phyloP scores from a whole-genome alignment of 495 filamentous ascomycete species.

The Neurospora pannonica region DNA sequence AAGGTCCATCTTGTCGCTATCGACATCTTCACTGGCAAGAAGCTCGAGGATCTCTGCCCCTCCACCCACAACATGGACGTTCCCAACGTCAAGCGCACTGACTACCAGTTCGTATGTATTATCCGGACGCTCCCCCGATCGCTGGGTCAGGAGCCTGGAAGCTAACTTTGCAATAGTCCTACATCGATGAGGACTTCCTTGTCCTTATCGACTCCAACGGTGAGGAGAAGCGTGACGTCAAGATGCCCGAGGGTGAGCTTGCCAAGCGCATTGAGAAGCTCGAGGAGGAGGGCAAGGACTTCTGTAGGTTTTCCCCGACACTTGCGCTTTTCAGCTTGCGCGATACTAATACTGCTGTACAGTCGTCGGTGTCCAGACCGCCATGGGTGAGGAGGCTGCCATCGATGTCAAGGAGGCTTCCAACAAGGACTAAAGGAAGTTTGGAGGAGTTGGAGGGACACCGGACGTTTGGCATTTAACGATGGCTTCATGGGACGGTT shows the following conservation, averaged over 20 bases:
- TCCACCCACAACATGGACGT: slow-evolving; percentile 99
- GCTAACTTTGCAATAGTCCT: slow-evolving; percentile 2
- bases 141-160: neutral
- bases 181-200: slow-evolving; percentile 89
- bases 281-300: slow-evolving; percentile 53
- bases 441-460: slow-evolving; percentile 7
- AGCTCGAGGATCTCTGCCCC: slow-evolving; percentile 96
- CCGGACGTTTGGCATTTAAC: slow-evolving; percentile 5
- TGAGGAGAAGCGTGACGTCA: slow-evolving; percentile 86
- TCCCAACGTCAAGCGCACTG: slow-evolving; percentile 76
- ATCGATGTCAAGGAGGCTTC: slow-evolving; percentile 92
- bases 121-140: neutral
- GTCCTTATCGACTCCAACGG: slow-evolving; percentile 77
- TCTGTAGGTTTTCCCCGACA: slow-evolving; percentile 64
- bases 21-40: slow-evolving; percentile 99
- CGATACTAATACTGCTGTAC: slow-evolving; percentile 14
- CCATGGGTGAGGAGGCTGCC: slow-evolving; percentile 91
- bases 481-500: slow-evolving; percentile 6
- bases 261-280: slow-evolving; percentile 72
- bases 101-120: slow-evolving; percentile 82
- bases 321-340: neutral
- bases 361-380: slow-evolving; percentile 85
- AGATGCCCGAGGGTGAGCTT: slow-evolving; percentile 80
- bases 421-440: slow-evolving; percentile 9
- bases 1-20: slow-evolving; percentile 97